phyloP scores from a whole-genome alignment of 306 rosid species.

The Inga leiocalycina region DNA sequence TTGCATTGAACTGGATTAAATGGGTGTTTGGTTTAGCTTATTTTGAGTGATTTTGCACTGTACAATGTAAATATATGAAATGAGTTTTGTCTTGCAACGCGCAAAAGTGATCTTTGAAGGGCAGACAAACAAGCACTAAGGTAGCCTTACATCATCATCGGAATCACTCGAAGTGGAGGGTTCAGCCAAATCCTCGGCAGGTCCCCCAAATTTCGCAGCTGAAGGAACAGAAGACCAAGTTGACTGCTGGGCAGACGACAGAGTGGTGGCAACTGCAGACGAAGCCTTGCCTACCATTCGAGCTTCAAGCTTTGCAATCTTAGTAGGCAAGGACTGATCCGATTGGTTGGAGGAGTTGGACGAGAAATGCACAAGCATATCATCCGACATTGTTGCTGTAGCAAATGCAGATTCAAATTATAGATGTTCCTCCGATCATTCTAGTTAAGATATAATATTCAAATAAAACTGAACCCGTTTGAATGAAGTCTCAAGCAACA shows the following conservation, averaged over 20 bases:
- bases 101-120: too few species aligned
- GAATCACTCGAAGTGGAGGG: constrained; percentile 93
- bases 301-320: constrained; percentile 98
- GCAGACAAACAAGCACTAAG: neutral
- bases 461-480: constrained; percentile 26
- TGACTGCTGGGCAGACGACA: constrained; percentile 53
- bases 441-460: constrained; percentile 22
- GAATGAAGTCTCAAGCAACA: neutral
- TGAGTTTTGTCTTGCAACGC: too few species aligned
- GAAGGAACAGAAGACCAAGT: constrained; percentile 68
- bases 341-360: constrained; percentile 98
- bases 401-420: constrained; percentile 37
- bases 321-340: constrained; percentile 93
- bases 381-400: constrained; percentile 82
- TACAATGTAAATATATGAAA: too few species aligned
- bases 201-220: constrained; percentile 58
- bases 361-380: constrained; percentile 88
- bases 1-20: constrained; percentile 15
- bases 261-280: constrained; percentile 37
- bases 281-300: constrained; percentile 91
- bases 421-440: constrained; percentile 38
- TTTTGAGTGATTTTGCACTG: too few species aligned
- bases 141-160: constrained; percentile 74
- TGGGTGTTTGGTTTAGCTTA: neutral
- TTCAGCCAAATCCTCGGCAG: constrained; percentile 61